Conservation (phyloP, 2,329 filamentous ascomycete species). For the Penicillium brasilianum region DNA sequence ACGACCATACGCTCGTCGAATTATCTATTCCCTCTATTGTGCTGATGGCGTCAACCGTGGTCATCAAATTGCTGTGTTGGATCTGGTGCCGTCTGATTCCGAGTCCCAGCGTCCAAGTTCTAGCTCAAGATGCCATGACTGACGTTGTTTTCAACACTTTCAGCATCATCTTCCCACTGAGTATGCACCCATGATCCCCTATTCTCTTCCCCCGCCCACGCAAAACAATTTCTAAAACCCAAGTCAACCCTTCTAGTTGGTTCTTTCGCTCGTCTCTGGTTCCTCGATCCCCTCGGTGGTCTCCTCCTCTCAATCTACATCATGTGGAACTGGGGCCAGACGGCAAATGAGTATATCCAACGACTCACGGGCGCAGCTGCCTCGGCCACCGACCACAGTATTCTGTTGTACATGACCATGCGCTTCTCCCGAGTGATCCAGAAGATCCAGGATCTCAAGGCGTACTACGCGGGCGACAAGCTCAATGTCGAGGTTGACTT, state of each 20-base stretch:
- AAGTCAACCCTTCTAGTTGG: slow-evolving; percentile 33
- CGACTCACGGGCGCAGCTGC: slow-evolving; percentile 66
- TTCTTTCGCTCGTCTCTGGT: slow-evolving; percentile 55
- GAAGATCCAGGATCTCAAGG: slow-evolving; percentile 65
- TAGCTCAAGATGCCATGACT: slow-evolving; percentile 71
- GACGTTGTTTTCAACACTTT: slow-evolving; percentile 92
- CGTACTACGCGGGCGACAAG: slow-evolving; percentile 65
- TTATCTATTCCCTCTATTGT: slow-evolving; percentile 73
- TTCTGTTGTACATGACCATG: slow-evolving; percentile 89
- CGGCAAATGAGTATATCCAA: slow-evolving; percentile 67
- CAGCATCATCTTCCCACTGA: slow-evolving; percentile 83
- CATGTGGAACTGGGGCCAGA: slow-evolving; percentile 65
- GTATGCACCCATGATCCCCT: slow-evolving; percentile 23
- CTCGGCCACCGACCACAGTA: slow-evolving; percentile 69
- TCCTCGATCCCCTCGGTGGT: slow-evolving; percentile 65
- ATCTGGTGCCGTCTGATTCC: slow-evolving; percentile 84
- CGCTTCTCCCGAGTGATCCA: slow-evolving; percentile 87
- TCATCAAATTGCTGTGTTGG: slow-evolving; percentile 84
- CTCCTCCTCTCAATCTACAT: slow-evolving; percentile 66
- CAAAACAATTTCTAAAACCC: neutral
- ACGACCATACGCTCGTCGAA: slow-evolving; percentile 70
- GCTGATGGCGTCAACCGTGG: slow-evolving; percentile 81
- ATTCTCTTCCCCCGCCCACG: too few relatives aligned
- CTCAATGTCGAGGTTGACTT: slow-evolving; percentile 69
- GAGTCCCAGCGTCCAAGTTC: slow-evolving; percentile 82